Evolutionary conservation across 2,329 filamentous ascomycete species (phyloP).

Genomic region (Talaromyces amestolkiae): DNA sequence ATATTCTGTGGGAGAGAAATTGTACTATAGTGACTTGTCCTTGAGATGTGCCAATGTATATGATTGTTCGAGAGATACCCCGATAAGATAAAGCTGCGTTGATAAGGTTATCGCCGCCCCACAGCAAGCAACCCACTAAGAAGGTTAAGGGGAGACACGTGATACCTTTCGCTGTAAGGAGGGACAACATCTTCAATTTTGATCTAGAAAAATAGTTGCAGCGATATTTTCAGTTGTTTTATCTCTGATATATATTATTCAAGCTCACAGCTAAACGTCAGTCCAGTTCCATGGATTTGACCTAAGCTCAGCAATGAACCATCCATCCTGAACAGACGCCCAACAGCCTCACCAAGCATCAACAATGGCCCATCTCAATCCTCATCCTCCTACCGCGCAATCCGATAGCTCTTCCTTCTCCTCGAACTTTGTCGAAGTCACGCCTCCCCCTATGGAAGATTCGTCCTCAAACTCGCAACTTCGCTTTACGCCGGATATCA

Average conservation of each 20-base stretch:
- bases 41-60: background rate
- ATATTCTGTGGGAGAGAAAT: too few relatives aligned
- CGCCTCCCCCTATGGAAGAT: background rate
- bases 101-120: slow-evolving; percentile 10
- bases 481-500: slow-evolving; percentile 38
- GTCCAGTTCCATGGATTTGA: background rate
- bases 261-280: background rate
- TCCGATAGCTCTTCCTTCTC: slow-evolving; percentile 26
- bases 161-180: background rate
- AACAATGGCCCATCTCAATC: slow-evolving; percentile 12
- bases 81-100: background rate
- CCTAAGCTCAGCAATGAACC: slow-evolving; percentile 9
- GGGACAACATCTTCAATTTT: background rate
- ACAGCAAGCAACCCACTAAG: slow-evolving; percentile 1
- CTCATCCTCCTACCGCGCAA: background rate
- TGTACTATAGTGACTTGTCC: background rate
- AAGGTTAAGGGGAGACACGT: slow-evolving; percentile 12
- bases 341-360: background rate
- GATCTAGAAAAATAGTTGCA: background rate
- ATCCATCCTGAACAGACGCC: background rate
- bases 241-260: background rate
- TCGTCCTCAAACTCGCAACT: slow-evolving; percentile 22
- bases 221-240: background rate
- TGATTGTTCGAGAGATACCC: background rate
- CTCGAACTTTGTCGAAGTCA: slow-evolving; percentile 27